Conservation (phyloP, 108 stramenopile genomes). For the Conticribra guillardii region DNA sequence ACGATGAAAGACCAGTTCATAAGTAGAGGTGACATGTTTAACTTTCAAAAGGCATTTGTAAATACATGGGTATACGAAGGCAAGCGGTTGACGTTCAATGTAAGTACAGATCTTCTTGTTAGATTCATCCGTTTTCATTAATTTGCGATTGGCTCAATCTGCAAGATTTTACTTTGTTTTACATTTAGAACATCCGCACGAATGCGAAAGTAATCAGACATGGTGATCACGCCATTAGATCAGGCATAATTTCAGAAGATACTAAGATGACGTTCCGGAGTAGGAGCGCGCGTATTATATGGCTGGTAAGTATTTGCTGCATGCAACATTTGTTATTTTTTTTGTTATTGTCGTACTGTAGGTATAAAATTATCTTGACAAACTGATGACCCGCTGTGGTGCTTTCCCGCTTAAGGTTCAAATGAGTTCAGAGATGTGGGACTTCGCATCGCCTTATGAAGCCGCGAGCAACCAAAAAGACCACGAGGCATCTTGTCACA, state of each 20-base stretch:
- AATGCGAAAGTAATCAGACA: slow-evolving; percentile 79
- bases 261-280: slow-evolving; percentile 94
- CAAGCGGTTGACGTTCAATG: slow-evolving; percentile 59
- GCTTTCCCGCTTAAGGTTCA: too few relatives aligned
- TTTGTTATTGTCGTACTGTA: too few relatives aligned
- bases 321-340: too few relatives aligned
- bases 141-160: too few relatives aligned
- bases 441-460: slow-evolving; percentile 83
- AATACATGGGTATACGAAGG: slow-evolving; percentile 88
- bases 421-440: slow-evolving; percentile 97
- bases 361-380: too few relatives aligned
- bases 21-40: slow-evolving; percentile 82
- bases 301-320: background rate
- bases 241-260: slow-evolving; percentile 81
- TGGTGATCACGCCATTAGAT: slow-evolving; percentile 57
- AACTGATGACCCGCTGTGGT: too few relatives aligned
- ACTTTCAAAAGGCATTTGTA: slow-evolving; percentile 68
- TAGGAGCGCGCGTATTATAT: slow-evolving; percentile 82
- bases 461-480: slow-evolving; percentile 40
- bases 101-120: too few relatives aligned
- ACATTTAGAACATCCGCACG: slow-evolving; percentile 54
- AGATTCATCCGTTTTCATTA: too few relatives aligned
- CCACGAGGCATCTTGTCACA: slow-evolving; percentile 68
- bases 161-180: background rate
- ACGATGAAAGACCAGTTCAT: slow-evolving; percentile 94